Conservation (phyloP, 1,139 yeast species). For the Suhomyces chickasaworum region DNA sequence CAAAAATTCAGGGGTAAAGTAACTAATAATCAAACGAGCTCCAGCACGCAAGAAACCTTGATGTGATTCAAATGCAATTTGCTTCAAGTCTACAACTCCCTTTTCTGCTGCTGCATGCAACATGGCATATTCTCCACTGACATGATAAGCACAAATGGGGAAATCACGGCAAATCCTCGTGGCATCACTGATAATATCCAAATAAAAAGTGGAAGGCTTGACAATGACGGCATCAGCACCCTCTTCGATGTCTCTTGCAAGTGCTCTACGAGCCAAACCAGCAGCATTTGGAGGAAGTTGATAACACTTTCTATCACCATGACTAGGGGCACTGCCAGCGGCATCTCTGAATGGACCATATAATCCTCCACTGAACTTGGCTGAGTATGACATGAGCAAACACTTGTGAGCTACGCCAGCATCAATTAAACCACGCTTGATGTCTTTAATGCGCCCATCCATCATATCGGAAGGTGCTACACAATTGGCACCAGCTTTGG, state of each 20-base stretch:
- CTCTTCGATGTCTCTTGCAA: constrained; percentile 80
- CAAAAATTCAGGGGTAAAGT: constrained; percentile 93
- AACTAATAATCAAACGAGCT: constrained; percentile 85
- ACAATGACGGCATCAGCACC: constrained; percentile 96
- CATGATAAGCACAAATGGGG: constrained; percentile 95
- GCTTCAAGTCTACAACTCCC: constrained; percentile 84
- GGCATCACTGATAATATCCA: constrained; percentile 89
- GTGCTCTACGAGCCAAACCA: constrained; percentile 92
- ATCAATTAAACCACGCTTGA: constrained; percentile 79
- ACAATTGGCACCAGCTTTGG: constrained; percentile 91
- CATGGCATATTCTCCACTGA: constrained; percentile 98
- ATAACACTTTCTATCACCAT: constrained; percentile 90
- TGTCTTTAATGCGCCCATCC: constrained; percentile 90
- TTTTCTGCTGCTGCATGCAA: constrained; percentile 97
- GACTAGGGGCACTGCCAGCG: constrained; percentile 87
- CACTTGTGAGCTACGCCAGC: constrained; percentile 88
- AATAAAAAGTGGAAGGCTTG: constrained; percentile 95
- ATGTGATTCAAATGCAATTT: constrained; percentile 90
- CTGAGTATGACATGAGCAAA: constrained; percentile 90
- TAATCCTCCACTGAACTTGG: constrained; percentile 86
- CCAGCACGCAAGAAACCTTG: constrained; percentile 95
- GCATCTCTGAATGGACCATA: constrained; percentile 99
- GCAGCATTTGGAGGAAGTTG: constrained; percentile 93
- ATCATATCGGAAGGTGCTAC: constrained; percentile 99
- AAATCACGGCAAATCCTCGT: constrained; percentile 76